phyloP scores from a whole-genome alignment of 768 basidiomycete species.

The Hypholoma fasciculare region DNA sequence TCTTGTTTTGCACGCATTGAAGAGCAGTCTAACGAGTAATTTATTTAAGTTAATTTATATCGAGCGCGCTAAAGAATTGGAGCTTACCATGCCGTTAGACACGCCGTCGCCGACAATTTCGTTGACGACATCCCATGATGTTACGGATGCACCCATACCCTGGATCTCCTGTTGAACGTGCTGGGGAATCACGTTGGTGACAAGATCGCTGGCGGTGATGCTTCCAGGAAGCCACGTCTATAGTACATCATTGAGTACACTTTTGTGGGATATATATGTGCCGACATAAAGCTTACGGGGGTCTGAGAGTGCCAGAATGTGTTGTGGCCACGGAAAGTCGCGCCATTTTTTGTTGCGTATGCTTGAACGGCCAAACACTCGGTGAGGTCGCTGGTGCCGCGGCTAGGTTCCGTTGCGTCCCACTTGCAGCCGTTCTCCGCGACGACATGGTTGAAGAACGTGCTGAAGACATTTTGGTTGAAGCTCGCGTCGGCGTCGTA shows the following conservation, averaged over 20 bases:
- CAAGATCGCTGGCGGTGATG: conserved; percentile 14
- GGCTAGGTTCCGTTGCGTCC: conserved; percentile 15
- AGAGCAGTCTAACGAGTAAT: conserved; percentile 6
- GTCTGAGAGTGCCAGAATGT: conserved; percentile 17
- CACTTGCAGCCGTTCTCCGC: conserved; percentile 17
- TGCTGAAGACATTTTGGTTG: conserved; percentile 13
- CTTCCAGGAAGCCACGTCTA: conserved; percentile 15
- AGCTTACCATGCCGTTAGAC: conserved; percentile 14
- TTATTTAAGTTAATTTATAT: background rate
- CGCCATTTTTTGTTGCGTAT: conserved; percentile 5
- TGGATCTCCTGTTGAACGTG: conserved; percentile 17
- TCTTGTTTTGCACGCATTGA: conserved; percentile 17
- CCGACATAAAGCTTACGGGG: conserved; percentile 1
- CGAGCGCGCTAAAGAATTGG: background rate
- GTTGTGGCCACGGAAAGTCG: conserved; percentile 15
- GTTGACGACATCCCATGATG: conserved; percentile 16
- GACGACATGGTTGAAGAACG: conserved; percentile 14
- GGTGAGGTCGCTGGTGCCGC: conserved; percentile 8
- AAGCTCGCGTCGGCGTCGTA: conserved; percentile 13
- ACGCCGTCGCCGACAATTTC: conserved; percentile 15
- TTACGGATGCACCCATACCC: conserved; percentile 12
- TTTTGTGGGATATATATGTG: background rate
- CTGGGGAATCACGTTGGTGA: conserved; percentile 15
- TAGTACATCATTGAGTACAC: background rate
- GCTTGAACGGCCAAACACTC: conserved; percentile 13